phyloP scores from a whole-genome alignment of 2,329 filamentous ascomycete genomes.

The Exophiala aquamarina region DNA sequence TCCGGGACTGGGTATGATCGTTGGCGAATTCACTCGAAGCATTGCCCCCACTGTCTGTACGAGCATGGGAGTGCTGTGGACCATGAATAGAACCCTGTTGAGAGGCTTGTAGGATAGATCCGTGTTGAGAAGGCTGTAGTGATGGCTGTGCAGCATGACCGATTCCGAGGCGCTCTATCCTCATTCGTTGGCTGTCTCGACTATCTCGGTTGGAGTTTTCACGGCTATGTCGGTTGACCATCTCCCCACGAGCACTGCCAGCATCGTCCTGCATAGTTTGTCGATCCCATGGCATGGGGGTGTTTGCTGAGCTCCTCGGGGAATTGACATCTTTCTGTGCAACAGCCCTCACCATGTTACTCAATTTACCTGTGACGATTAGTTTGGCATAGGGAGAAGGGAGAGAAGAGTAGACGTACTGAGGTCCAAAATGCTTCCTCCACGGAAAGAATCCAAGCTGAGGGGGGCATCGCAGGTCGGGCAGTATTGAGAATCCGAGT shows the following conservation, averaged over 20 bases:
- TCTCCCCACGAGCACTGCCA: constrained; percentile 19
- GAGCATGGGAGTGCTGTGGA: constrained; percentile 52
- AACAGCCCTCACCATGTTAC: constrained; percentile 83
- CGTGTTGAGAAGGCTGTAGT: constrained; percentile 17
- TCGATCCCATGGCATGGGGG: constrained; percentile 62
- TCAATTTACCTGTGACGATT: constrained; percentile 75
- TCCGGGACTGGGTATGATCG: constrained; percentile 62
- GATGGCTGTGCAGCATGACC: constrained; percentile 28
- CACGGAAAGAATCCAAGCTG: constrained; percentile 86
- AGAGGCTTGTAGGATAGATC: background rate
- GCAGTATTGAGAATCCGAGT: constrained; percentile 91
- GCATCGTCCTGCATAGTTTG: constrained; percentile 35
- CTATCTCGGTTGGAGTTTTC: constrained; percentile 40
- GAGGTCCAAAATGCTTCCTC: constrained; percentile 88
- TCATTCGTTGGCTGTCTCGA: constrained; percentile 44
- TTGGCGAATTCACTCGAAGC: constrained; percentile 69
- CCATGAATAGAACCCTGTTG: constrained; percentile 29
- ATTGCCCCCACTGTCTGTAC: constrained; percentile 73
- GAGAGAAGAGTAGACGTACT: constrained; percentile 54
- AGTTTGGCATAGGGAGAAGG: constrained; percentile 2
- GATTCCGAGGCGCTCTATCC: constrained; percentile 46
- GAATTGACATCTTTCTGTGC: constrained; percentile 64
- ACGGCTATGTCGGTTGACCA: constrained; percentile 18
- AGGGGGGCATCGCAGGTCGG: constrained; percentile 90
- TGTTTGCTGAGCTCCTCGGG: constrained; percentile 51